phyloP scores from a whole-genome alignment of 805 yeast species.

The Candida xyloterini region DNA sequence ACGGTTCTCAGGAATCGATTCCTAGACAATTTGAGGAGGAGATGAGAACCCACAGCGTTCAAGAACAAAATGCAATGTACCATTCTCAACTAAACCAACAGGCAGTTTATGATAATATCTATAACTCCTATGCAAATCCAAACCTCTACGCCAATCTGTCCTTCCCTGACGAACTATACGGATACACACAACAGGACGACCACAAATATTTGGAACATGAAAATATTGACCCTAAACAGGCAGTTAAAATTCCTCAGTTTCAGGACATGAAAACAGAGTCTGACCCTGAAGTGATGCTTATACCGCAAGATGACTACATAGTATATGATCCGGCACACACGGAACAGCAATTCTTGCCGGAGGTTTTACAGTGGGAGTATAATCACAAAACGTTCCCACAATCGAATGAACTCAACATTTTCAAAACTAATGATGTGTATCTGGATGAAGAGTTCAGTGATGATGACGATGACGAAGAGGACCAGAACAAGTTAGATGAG shows the following conservation, averaged over 20 bases:
- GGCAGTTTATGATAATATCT: conserved; percentile 19
- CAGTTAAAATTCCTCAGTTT: conserved; percentile 8
- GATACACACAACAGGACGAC: conserved; percentile 9
- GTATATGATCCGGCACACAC: conserved; percentile 25
- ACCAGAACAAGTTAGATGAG: conserved; percentile 28
- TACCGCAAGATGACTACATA: conserved; percentile 32
- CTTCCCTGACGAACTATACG: conserved; percentile 27
- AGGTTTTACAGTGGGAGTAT: conserved; percentile 28
- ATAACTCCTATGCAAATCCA: conserved; percentile 31
- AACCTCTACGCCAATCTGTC: conserved; percentile 24
- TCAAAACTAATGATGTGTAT: conserved; percentile 31
- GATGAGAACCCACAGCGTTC: conserved; percentile 6
- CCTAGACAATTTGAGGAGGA: conserved; percentile 15
- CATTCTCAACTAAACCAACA: conserved; percentile 5
- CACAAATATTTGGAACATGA: conserved; percentile 5
- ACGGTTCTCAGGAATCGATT: conserved; percentile 29
- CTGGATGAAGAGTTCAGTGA: conserved; percentile 30
- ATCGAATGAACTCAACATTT: conserved; percentile 32
- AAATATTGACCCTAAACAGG: conserved; percentile 17
- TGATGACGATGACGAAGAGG: conserved; percentile 33
- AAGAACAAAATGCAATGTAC: conserved; percentile 4
- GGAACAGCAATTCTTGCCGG: conserved; percentile 26
- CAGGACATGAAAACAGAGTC: conserved; percentile 4
- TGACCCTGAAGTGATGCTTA: conserved; percentile 28
- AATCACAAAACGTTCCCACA: conserved; percentile 29